These are phyloP conservation scores for Thecamonas trahens DNA, from an alignment of 78 protist genomes.

Conservation along the genomic window DNA sequence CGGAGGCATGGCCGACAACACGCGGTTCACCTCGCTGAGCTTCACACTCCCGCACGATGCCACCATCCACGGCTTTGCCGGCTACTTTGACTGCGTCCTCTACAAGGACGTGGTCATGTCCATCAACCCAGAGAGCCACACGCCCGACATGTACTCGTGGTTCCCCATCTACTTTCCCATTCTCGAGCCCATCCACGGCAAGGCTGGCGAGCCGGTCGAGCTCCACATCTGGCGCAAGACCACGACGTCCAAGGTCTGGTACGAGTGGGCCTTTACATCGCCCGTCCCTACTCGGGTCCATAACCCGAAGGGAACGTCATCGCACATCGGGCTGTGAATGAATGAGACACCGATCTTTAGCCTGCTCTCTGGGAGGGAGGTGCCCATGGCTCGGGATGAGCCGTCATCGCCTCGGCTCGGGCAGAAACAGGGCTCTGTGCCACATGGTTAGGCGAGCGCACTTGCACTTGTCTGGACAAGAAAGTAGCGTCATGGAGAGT, in stretches of 20 bases:
- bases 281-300: constrained; percentile 66
- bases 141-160: constrained; percentile 93
- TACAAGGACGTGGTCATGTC: constrained; percentile 61
- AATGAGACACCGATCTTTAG: too few relatives aligned
- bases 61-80: constrained; percentile 86
- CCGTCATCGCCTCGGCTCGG: too few relatives aligned
- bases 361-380: too few relatives aligned
- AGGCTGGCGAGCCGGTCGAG: constrained; percentile 1
- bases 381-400: too few relatives aligned
- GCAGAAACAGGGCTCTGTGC: too few relatives aligned
- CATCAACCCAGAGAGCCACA: constrained; percentile 73
- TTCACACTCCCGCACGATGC: constrained; percentile 18
- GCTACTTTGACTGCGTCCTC: constrained; percentile 88
- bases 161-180: constrained; percentile 91
- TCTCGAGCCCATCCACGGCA: not conserved
- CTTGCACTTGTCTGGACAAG: too few relatives aligned
- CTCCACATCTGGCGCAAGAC: constrained; percentile 8
- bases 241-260: constrained; percentile 63
- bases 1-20: constrained; percentile 16
- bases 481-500: too few relatives aligned
- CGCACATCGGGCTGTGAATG: constrained; percentile 73
- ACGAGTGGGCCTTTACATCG: constrained; percentile 81
- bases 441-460: too few relatives aligned
- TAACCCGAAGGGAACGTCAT: constrained; percentile 76
- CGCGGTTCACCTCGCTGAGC: constrained; percentile 11